Conservation (phyloP, 805 yeast genomes). For the Nakazawaea ernobii region DNA sequence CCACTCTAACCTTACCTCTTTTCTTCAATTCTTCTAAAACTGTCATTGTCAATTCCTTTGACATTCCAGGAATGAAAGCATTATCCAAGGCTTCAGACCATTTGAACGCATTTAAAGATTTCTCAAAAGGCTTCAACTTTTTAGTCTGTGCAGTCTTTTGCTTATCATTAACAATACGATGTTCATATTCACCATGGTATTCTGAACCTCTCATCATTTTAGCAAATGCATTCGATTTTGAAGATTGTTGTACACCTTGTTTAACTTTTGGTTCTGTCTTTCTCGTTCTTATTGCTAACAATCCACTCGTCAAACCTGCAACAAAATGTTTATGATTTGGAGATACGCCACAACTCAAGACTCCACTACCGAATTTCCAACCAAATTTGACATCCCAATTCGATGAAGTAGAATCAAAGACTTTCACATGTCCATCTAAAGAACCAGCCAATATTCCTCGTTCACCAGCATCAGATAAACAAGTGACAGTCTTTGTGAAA, state of each 20-base stretch:
- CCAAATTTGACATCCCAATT: slow-evolving; percentile 91
- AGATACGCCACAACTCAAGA: slow-evolving; percentile 81
- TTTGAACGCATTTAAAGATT: slow-evolving; percentile 75
- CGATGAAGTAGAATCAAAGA: slow-evolving; percentile 68
- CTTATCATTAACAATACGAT: slow-evolving; percentile 58
- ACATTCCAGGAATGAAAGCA: slow-evolving; percentile 74
- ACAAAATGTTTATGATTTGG: slow-evolving; percentile 86
- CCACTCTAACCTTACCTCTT: slow-evolving; percentile 83
- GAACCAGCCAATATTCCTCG: slow-evolving; percentile 89
- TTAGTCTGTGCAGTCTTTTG: slow-evolving; percentile 36
- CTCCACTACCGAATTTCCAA: slow-evolving; percentile 96
- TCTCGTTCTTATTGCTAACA: slow-evolving; percentile 83
- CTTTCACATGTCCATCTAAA: slow-evolving; percentile 94
- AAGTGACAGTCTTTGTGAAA: slow-evolving; percentile 91
- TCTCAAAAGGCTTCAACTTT: slow-evolving; percentile 77
- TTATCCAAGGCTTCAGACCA: slow-evolving; percentile 92
- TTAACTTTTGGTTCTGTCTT: slow-evolving; percentile 56
- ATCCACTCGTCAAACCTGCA: slow-evolving; percentile 86
- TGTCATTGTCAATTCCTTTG: slow-evolving; percentile 75
- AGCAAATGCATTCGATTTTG: slow-evolving; percentile 59
- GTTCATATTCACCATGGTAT: slow-evolving; percentile 85
- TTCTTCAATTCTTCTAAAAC: slow-evolving; percentile 81
- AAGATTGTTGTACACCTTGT: slow-evolving; percentile 40
- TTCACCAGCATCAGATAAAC: slow-evolving; percentile 67
- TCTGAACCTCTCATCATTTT: slow-evolving; percentile 89